Conservation (phyloP, 2,329 filamentous ascomycete genomes). For the Ambrosiella beaveri region DNA sequence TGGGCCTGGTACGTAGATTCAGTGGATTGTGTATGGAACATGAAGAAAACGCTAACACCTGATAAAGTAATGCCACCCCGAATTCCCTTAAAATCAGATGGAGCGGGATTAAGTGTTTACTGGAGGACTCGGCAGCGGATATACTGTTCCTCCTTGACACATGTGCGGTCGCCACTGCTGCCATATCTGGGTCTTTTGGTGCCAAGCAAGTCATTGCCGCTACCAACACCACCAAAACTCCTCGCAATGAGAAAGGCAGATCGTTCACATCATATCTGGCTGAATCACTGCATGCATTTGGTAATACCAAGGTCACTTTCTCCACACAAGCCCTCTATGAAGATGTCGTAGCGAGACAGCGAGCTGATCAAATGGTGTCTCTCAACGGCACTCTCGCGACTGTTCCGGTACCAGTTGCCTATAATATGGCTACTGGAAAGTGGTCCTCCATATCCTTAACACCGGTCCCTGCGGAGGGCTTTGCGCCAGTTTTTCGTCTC, state of each 20-base stretch:
- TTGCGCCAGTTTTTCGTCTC: conserved; percentile 2
- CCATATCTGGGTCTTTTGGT: conserved; percentile 32
- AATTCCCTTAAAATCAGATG: conserved; percentile 46
- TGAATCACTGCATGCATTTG: conserved; percentile 37
- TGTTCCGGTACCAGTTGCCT: conserved; percentile 29
- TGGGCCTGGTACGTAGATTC: conserved; percentile 42
- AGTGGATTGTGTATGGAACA: background rate
- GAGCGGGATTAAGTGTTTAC: conserved; percentile 43
- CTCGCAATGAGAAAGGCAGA: conserved; percentile 24
- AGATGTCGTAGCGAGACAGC: conserved; percentile 31
- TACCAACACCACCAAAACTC: conserved; percentile 28
- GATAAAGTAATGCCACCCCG: conserved; percentile 34
- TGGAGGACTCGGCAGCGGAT: conserved; percentile 46
- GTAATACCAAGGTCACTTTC: conserved; percentile 32
- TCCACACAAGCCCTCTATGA: conserved; percentile 39
- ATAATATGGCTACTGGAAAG: conserved; percentile 37
- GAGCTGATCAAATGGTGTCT: conserved; percentile 26
- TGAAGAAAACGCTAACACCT: conserved; percentile 9
- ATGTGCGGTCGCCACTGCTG: conserved; percentile 36
- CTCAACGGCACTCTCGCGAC: conserved; percentile 28
- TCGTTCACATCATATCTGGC: conserved; percentile 42
- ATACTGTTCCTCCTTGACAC: conserved; percentile 45
- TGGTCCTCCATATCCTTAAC: conserved; percentile 20
- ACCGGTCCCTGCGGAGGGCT: background rate
- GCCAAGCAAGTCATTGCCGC: conserved; percentile 47